These are phyloP conservation scores for Wickerhamiella australiensis DNA, from an alignment of 805 yeast species.

Conservation along the genomic window DNA sequence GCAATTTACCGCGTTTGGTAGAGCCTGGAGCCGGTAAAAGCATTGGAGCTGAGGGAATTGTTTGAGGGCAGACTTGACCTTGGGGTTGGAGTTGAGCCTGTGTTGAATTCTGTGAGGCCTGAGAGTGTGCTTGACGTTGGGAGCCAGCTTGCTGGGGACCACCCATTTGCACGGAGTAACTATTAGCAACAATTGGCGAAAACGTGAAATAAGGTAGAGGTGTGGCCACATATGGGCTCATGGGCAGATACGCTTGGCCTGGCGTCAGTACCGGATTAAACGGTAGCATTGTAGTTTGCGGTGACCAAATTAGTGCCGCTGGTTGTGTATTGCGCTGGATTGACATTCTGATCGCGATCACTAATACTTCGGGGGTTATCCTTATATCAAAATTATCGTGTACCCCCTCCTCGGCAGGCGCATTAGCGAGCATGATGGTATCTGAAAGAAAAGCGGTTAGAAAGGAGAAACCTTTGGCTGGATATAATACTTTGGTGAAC, in stretches of 20 bases:
- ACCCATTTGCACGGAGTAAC: neutral
- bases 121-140: neutral
- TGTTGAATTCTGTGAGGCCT: neutral
- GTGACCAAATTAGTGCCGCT: neutral
- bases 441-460: too few relatives aligned
- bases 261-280: conserved; percentile 2
- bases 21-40: conserved; percentile 2
- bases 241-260: neutral
- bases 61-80: neutral
- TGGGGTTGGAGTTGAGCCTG: neutral
- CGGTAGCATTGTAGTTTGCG: neutral
- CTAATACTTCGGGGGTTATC: neutral
- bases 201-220: conserved; percentile 4
- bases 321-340: neutral
- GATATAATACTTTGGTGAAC: too few relatives aligned
- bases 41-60: neutral
- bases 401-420: neutral
- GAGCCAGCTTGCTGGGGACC: too few relatives aligned
- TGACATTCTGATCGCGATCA: neutral
- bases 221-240: neutral
- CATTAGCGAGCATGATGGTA: neutral
- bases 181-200: neutral
- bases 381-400: neutral
- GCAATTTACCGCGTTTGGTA: neutral
- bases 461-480: too few relatives aligned